Conservation (phyloP, 129 eudicot species). For the Tagetes erecta region DNA sequence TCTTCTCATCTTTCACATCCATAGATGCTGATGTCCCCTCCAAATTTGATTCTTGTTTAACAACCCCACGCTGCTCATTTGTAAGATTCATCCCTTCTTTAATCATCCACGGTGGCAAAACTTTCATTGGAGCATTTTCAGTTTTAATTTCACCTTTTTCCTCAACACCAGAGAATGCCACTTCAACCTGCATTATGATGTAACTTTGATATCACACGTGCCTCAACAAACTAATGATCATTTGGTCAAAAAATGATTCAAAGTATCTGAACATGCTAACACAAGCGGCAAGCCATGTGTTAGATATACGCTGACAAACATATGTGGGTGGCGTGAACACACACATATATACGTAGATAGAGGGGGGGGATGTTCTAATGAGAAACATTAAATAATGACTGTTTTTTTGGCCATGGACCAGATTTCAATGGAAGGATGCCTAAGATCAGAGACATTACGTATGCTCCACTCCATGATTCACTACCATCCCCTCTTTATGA, state of each 20-base stretch:
- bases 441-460: no score
- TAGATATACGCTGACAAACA: background rate
- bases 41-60: conserved; percentile 52
- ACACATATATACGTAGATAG: no score
- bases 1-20: conserved; percentile 68
- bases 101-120: conserved; percentile 96
- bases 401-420: no score
- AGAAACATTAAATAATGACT: no score
- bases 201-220: background rate
- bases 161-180: conserved; percentile 65
- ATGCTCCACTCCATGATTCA: no score
- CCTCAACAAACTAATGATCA: background rate
- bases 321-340: background rate
- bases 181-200: conserved; percentile 58
- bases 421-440: no score
- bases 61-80: conserved; percentile 78
- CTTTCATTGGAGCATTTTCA: conserved; percentile 56
- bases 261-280: background rate
- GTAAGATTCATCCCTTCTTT: conserved; percentile 88
- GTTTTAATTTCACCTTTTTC: conserved; percentile 49
- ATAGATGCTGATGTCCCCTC: conserved; percentile 46
- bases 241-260: background rate
- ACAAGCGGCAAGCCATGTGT: background rate
- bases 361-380: no score
- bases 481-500: no score